These are phyloP conservation scores for Immersiella caudata DNA, from an alignment of 495 filamentous ascomycete genomes.

Conservation along the genomic window DNA sequence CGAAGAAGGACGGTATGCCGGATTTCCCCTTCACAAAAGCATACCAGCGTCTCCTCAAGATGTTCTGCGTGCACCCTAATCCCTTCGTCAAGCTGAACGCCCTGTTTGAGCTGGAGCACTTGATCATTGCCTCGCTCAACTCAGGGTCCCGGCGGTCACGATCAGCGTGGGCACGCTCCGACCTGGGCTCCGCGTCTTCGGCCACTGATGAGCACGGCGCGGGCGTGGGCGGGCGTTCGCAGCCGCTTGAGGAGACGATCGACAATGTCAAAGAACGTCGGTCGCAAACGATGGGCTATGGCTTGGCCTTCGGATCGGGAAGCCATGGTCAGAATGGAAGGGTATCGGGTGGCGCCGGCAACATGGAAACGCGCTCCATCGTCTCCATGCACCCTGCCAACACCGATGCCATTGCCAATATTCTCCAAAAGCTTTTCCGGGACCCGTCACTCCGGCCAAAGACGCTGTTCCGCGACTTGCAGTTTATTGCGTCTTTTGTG, in stretches of 20 bases:
- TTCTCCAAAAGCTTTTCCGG: constrained; percentile 78
- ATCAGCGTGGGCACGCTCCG: constrained; percentile 42
- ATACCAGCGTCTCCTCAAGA: constrained; percentile 77
- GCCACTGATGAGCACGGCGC: constrained; percentile 36
- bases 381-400: constrained; percentile 50
- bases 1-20: constrained; percentile 46
- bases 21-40: constrained; percentile 74
- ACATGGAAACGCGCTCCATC: constrained; percentile 48
- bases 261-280: constrained; percentile 71
- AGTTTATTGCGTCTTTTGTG: constrained; percentile 93
- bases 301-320: constrained; percentile 28
- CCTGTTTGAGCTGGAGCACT: constrained; percentile 76
- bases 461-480: constrained; percentile 91
- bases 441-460: constrained; percentile 77
- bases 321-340: constrained; percentile 35
- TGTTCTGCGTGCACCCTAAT: constrained; percentile 89
- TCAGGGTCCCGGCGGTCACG: constrained; percentile 42
- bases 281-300: constrained; percentile 55
- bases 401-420: constrained; percentile 76
- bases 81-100: constrained; percentile 84
- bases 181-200: constrained; percentile 38
- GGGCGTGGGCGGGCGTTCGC: constrained; percentile 27
- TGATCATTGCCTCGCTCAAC: constrained; percentile 77
- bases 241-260: constrained; percentile 65
- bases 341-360: constrained; percentile 31